Evolutionary conservation across 2,329 filamentous ascomycete species (phyloP), one percentile per base, ranked within the genome.

Genomic region (Xylaria sp.): DNA sequence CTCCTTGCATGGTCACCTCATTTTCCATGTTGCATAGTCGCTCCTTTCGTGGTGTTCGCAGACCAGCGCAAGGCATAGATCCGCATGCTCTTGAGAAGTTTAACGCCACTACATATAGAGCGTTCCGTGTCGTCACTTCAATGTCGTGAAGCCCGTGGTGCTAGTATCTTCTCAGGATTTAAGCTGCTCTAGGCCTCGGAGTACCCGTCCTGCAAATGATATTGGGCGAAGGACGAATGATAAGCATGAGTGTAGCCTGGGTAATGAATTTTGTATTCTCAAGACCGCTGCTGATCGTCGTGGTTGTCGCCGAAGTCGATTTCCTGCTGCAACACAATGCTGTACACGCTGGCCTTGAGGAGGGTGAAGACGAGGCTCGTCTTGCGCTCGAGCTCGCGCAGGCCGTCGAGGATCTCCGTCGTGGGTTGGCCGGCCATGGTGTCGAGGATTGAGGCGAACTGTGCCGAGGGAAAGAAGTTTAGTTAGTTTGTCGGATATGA

Each of bases 271-370:
- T 46, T 7, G 23, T 7, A 2, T 46, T 28, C 20, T 63, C 55
- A 63, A 20, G 50, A 63, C 48, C 76, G 74, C 69, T 77, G 69
- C 69, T 77, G 69, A 59, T 75, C 73, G 50, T 78, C 78, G 39
- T 79, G 75, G 44, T 69, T 82, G 73, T 86, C 85, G 58, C 89
- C 92, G 81, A 91, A 92, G 72, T 91, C 90, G 76, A 97, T 94
- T 87, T 98, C 93, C 87, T 98, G 95, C 87, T 99, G 95, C 84
- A 99, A 81, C 70, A 99, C 94, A 84, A 99, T 99, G 79, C 93
- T 97, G 84, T 99, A 99, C 72, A 99, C 96, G 81, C 95, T 98
- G 20, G 96, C 95, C 85, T 99, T 99, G 79, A 99, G 87, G 79
- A 98, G 82, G 71, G 96, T 99, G 81, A 97, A 98, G 25, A 98